phyloP scores from a whole-genome alignment of 2,329 filamentous ascomycete genomes.

The Teratosphaeria destructans region DNA sequence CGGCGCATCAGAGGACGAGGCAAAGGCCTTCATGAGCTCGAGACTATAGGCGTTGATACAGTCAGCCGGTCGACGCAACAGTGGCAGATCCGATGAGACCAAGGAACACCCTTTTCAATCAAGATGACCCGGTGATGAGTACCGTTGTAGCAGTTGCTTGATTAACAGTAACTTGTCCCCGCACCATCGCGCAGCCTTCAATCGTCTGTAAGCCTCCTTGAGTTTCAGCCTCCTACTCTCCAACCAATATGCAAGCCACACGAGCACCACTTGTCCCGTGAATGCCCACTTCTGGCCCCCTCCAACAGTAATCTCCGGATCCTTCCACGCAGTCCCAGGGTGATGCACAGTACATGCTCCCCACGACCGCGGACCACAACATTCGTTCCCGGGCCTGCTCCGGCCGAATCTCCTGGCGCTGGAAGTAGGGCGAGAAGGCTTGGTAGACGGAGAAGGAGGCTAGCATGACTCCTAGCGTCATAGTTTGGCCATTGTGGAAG shows the following conservation, averaged over 20 bases:
- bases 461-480: slow-evolving; percentile 36
- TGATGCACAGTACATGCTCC: slow-evolving; percentile 38
- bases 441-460: slow-evolving; percentile 31
- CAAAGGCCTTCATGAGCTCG: slow-evolving; percentile 30
- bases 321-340: slow-evolving; percentile 33
- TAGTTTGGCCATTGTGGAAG: slow-evolving; percentile 44
- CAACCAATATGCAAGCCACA: slow-evolving; percentile 24
- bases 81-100: too few species aligned
- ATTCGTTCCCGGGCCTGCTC: slow-evolving; percentile 10
- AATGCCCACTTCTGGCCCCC: slow-evolving; percentile 28
- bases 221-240: slow-evolving; percentile 16
- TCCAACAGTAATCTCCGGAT: slow-evolving; percentile 36
- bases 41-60: neutral
- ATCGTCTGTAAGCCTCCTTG: slow-evolving; percentile 8
- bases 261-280: slow-evolving; percentile 12
- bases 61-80: neutral
- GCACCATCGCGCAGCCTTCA: neutral
- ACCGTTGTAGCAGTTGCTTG: too few species aligned
- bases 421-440: slow-evolving; percentile 11
- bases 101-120: neutral
- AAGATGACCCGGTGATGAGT: too few species aligned
- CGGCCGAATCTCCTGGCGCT: slow-evolving; percentile 5
- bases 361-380: slow-evolving; percentile 29
- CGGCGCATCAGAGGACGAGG: slow-evolving; percentile 58
- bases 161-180: too few species aligned